Evolutionary conservation across 169 alveolate species (phyloP), one percentile per base, ranked within the genome.

Genomic region (Plasmodium vinckei): DNA sequence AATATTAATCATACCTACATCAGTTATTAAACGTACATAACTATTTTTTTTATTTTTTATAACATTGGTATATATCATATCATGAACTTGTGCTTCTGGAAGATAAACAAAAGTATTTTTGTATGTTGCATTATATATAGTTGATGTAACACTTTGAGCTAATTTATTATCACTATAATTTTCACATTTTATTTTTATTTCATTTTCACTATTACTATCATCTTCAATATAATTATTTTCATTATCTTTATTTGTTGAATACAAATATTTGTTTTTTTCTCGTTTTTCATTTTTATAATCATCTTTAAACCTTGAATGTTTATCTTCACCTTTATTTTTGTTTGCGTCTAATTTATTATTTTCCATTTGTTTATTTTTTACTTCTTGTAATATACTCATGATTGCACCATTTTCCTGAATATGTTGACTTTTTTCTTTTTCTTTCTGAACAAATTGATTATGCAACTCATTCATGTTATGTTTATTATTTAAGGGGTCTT

Each of bases 401-500:
- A 73, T 70, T 59, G 87, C 84, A 54, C 68, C 87, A 49, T 71
- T 73, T 15, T 53, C 87, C 75, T 64, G 88, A 79, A 79, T 72
- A 4, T 33, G 6, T 33, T 33, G 42, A n/a, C 64, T 72, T 21
- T 25, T 87, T 21, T 64, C n/a, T 23, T 57, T 64, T 46, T 70
- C 46, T 73, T 87, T 72, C 33, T 72, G 91, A 25, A 88, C 73
- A 89, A 19, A 21, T 15, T 87, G 59, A 73, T 53, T 71, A 56
- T 69, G 73, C 44, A 69, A 23, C 27, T 69, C 90, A 72, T 25
- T 5, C 19, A 25, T 49, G 64, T 73, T 87, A 51, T 69, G 19
- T 51, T 9, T 89, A 33, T 42, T 59, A 19, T 70, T 73, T 47
- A 59, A 57, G 59, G 95, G 95, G 39, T 92, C 94, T 71, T 94